Evolutionary conservation across 139 green algal genomes (phyloP), one percentile per base, ranked within the genome.

Genomic region (Chlorella sorokiniana): DNA sequence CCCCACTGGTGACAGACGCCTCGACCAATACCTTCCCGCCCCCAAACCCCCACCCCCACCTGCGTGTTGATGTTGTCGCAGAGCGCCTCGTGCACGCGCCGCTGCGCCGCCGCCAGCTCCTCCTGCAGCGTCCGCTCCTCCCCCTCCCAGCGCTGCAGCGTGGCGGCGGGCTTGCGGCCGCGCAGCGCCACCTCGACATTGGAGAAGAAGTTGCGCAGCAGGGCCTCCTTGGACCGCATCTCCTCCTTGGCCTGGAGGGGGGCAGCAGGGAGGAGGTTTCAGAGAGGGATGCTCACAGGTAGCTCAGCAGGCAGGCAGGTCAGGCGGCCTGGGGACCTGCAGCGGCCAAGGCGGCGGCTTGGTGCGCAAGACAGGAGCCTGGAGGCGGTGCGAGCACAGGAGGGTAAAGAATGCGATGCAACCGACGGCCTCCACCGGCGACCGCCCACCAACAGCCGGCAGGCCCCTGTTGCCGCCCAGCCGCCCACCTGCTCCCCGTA

Each of bases 61-160:
- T 88, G 69, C 2, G 96, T 99, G 91, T 99, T 92, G 68, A 99
- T 90, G 89, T 96, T 98, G 91, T 99, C 96, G 9, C 88, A 89
- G 75, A 99, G 81, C 0, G 83, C 72, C 37, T 81, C 85, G 78
- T 98, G 90, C 78, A 98, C 95, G 4, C 75, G 69, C 11, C 70
- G 78, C 85, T 95, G 82, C 3, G 83, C 83, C n/a, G 38, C 31
- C 37, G 56, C n/a, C 10, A 90, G 37, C 82, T 70, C 69, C 3
- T 33, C 52, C 54, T 76, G 54, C 73, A 98, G 89, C 59, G 65
- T 78, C 37, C 86, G 56, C 75, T 98, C 95, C 54, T 92, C 85
- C 3, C 78, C 82, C 54, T 83, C 73, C 87, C 87, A 91, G 1
- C 78, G 67, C 79, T 88, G 59, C 20, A n/a, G 27, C 5, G 64